These are phyloP conservation scores for Primulina huaijiensis DNA, from an alignment of 257 asterid species.

Conservation along the genomic window DNA sequence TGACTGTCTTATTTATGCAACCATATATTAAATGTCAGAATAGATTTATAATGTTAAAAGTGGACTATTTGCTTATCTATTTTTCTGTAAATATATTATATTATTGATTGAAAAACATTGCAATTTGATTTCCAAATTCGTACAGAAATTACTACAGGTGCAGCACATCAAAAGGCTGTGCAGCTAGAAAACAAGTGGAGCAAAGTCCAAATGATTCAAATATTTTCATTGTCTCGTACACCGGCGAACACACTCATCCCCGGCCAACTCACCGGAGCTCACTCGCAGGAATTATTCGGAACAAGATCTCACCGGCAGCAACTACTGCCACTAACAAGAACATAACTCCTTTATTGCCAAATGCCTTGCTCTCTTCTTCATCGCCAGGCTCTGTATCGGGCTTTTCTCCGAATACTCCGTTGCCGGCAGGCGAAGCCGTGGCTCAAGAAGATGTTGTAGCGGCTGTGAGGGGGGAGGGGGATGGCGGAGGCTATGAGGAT, in stretches of 20 bases:
- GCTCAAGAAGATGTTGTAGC: slow-evolving; percentile 22
- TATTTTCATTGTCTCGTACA: slow-evolving; percentile 49
- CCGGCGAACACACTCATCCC: slow-evolving; percentile 68
- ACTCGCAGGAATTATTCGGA: slow-evolving; percentile 50
- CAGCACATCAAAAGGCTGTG: slow-evolving; percentile 65
- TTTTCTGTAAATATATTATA: too few species aligned
- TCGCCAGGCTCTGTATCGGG: slow-evolving; percentile 35
- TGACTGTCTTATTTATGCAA: too few species aligned
- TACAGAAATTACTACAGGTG: slow-evolving; percentile 75
- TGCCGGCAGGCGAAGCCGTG: slow-evolving; percentile 26
- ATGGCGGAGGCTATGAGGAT: slow-evolving; percentile 24
- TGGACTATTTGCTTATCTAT: too few species aligned
- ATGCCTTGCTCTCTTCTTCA: slow-evolving; percentile 29
- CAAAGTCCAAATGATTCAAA: slow-evolving; percentile 50
- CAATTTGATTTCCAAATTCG: neutral
- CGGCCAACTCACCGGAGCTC: slow-evolving; percentile 62
- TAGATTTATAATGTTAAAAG: too few species aligned
- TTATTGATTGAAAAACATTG: too few species aligned
- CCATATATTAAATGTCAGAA: too few species aligned
- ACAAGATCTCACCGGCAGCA: slow-evolving; percentile 24
- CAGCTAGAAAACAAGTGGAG: slow-evolving; percentile 72
- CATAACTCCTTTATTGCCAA: slow-evolving; percentile 9
- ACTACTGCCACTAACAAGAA: neutral
- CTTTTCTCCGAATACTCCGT: slow-evolving; percentile 37
- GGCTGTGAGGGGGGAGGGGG: slow-evolving; percentile 28